Evolutionary conservation across 176 grass and related monocot species (phyloP).

Genomic region (Eragrostis curvula): DNA sequence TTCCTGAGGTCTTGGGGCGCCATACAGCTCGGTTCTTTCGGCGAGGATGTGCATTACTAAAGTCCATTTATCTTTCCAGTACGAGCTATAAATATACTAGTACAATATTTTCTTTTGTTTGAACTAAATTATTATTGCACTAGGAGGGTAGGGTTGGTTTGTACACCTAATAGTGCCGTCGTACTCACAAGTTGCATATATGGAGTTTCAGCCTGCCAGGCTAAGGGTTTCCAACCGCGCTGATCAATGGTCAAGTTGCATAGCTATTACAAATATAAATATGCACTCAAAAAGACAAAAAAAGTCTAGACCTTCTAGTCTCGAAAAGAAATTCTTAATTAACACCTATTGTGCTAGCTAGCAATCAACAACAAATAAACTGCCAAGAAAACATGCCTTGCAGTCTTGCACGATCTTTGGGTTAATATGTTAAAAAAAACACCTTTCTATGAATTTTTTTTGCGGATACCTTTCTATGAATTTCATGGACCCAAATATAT

Average conservation of each 20-base stretch:
- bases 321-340: slow-evolving; percentile 2
- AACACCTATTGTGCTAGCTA: neutral
- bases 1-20: slow-evolving; percentile 29
- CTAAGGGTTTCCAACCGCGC: slow-evolving; percentile 12
- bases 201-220: neutral
- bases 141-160: neutral
- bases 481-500: too few relatives aligned
- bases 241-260: slow-evolving; percentile 11
- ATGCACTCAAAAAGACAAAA: neutral
- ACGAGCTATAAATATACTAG: slow-evolving; percentile 10
- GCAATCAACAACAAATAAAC: slow-evolving; percentile 10
- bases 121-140: neutral
- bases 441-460: neutral
- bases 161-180: neutral
- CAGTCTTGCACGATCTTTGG: neutral
- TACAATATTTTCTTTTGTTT: neutral
- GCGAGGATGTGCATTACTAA: slow-evolving; percentile 17
- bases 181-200: neutral
- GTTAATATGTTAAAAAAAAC: neutral
- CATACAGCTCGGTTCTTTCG: slow-evolving; percentile 38
- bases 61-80: slow-evolving; percentile 25
- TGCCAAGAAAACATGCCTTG: neutral
- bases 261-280: neutral
- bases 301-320: neutral
- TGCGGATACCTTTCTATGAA: neutral